Base-by-base conservation (phyloP, 1,139 yeast species). In the Magnusiomyces paraingens region DNA sequence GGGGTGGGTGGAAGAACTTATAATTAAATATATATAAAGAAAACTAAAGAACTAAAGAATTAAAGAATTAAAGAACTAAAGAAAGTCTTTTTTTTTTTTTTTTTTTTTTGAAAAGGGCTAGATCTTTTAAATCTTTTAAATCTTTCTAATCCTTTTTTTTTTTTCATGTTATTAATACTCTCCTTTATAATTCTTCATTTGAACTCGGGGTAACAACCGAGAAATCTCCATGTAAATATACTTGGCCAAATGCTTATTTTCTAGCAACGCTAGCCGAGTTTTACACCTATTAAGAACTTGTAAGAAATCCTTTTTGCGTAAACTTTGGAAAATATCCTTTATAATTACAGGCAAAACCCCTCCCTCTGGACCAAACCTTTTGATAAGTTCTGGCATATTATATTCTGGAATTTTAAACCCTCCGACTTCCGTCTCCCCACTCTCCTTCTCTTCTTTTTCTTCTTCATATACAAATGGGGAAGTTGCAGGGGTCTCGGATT, bases 221-320 rank as follows among this genome's bases (percentile, higher is more conserved):
- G 40, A 36, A 36, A 36, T 36, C 40, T 36, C 40, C 49, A 46
- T 46, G 41, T 46, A 46, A 20, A 46, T 15, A 17, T 46, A 46
- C 17, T 46, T 46, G 15, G 49, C 49, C 22, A 46, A 38, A 8
- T 38, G 35, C 32, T 46, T 46, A 18, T 46, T 38, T 18, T 46
- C 49, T 29, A 46, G 3, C n/a, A 46, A 14, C 14, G 35, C 20
- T 2, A 46, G 49, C 5, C 49, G 22, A 11, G 41, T 46, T 35
- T 46, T 46, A 14, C 20, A n/a, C 15, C 35, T 14, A 15, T 46
- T 46, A 14, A 46, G 22, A 8, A 35, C 40, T 10, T 18, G 26
- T 3, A 38, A 26, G 21, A 46, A 15, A 11, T 46, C 17, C 17
- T n/a, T 12, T 4, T n/a, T 36, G 10, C 17, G 40, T 5, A 36